Conservation (phyloP, 192 early-diverging fungal genomes). For the Coemansia sp. region DNA sequence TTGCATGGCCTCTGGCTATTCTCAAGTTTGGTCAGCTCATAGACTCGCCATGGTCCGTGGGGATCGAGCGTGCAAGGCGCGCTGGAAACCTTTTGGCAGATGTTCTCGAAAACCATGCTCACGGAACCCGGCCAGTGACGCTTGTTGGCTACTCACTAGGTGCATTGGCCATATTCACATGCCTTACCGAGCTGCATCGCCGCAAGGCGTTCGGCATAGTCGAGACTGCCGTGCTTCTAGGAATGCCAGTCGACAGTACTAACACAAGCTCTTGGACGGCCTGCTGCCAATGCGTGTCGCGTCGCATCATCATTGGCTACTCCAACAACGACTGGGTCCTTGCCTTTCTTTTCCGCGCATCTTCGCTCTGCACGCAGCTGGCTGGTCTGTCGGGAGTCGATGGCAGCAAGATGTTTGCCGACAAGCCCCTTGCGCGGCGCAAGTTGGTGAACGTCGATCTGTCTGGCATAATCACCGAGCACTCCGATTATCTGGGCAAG, state of each 20-base stretch:
- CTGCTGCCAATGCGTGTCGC: slow-evolving; percentile 57
- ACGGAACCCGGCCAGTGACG: slow-evolving; percentile 64
- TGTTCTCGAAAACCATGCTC: slow-evolving; percentile 39
- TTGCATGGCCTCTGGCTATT: slow-evolving; percentile 49
- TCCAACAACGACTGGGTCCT: slow-evolving; percentile 64
- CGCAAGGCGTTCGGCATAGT: slow-evolving; percentile 57
- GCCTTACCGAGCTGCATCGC: slow-evolving; percentile 60
- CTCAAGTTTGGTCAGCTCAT: slow-evolving; percentile 55
- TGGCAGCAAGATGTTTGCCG: slow-evolving; percentile 20
- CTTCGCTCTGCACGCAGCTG: slow-evolving; percentile 36
- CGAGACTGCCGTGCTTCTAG: slow-evolving; percentile 68
- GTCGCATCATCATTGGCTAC: slow-evolving; percentile 65
- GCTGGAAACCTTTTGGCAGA: slow-evolving; percentile 60
- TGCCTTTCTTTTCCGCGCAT: slow-evolving; percentile 65
- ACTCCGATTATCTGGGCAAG: slow-evolving; percentile 36
- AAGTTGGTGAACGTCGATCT: slow-evolving; percentile 37
- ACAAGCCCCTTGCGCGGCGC: slow-evolving; percentile 24
- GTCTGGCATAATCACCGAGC: slow-evolving; percentile 20
- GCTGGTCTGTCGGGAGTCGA: slow-evolving; percentile 43
- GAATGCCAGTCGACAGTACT: slow-evolving; percentile 61
- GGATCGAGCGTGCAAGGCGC: slow-evolving; percentile 60
- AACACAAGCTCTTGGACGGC: slow-evolving; percentile 57
- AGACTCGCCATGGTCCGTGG: slow-evolving; percentile 71
- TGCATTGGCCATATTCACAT: slow-evolving; percentile 65
- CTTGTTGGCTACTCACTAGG: slow-evolving; percentile 72